These are phyloP conservation scores for Saururus chinensis DNA, from an alignment of 164 flowering plant genomes.

Conservation along the genomic window DNA sequence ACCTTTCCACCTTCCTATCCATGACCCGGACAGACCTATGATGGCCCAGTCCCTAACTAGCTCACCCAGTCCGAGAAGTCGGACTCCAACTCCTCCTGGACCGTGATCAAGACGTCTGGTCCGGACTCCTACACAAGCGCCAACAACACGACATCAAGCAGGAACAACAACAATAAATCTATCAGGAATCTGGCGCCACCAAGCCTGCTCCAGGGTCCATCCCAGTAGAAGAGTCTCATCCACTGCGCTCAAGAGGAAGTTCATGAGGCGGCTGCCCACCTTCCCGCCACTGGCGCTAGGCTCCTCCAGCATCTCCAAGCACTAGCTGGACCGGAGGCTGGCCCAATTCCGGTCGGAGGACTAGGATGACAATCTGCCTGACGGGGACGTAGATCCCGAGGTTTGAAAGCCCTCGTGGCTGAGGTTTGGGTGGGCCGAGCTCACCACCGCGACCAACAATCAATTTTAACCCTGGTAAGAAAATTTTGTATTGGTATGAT, in stretches of 20 bases:
- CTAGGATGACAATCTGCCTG: constrained; percentile 21
- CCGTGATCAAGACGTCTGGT: neutral
- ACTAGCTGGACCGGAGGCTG: constrained; percentile 31
- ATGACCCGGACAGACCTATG: neutral
- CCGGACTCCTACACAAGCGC: neutral
- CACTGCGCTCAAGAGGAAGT: constrained; percentile 41
- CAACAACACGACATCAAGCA: neutral
- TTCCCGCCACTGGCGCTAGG: constrained; percentile 25
- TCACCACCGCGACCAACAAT: constrained; percentile 60
- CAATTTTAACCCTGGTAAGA: constrained; percentile 69
- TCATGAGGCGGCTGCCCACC: constrained; percentile 39
- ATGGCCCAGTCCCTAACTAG: neutral
- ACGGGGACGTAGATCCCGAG: neutral
- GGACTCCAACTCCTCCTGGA: neutral
- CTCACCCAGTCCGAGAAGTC: neutral
- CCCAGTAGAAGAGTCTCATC: constrained; percentile 49
- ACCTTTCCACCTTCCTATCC: neutral
- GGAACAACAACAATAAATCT: neutral
- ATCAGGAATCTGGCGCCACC: constrained; percentile 5
- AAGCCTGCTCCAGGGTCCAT: constrained; percentile 13
- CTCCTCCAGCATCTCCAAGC: constrained; percentile 30
- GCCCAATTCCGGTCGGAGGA: constrained; percentile 31
- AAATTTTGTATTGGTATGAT: too few species aligned
- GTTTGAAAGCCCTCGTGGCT: constrained; percentile 60
- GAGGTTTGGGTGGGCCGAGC: constrained; percentile 49